Percentiles rank a stretch among this genome's conserved stretches.
Evolutionary conservation across 129 eudicot genomes (phyloP).

Genomic region (Lactuca saligna): DNA sequence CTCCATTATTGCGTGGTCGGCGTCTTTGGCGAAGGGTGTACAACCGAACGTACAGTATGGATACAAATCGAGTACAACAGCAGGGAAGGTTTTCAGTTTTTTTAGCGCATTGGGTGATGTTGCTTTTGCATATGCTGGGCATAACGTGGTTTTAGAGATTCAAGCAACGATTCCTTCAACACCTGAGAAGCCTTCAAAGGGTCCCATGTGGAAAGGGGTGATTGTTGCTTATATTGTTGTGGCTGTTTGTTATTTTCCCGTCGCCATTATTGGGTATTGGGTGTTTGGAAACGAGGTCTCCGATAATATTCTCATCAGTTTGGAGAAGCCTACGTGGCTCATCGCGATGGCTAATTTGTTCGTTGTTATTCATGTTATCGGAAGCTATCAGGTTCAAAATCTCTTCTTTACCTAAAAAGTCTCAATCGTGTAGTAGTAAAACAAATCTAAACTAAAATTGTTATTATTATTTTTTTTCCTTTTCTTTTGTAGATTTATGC

Average conservation of each 20-base stretch:
- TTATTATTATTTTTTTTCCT: not conserved
- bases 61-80: constrained; percentile 26
- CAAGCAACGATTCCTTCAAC: constrained; percentile 40
- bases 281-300: constrained; percentile 33
- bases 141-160: constrained; percentile 49
- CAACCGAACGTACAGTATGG: constrained; percentile 48
- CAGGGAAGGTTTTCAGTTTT: constrained; percentile 42
- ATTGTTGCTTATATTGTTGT: constrained; percentile 32
- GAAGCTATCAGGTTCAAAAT: constrained; percentile 27
- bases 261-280: constrained; percentile 33
- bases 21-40: constrained; percentile 43
- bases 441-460: not conserved
- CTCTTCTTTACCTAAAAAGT: not conserved
- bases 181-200: constrained; percentile 34
- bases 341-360: constrained; percentile 36
- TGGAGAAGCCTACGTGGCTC: constrained; percentile 33
- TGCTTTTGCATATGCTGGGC: constrained; percentile 63
- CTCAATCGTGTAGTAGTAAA: not conserved
- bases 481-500: constrained; percentile 52
- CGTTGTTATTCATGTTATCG: constrained; percentile 30
- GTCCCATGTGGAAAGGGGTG: constrained; percentile 43
- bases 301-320: constrained; percentile 34
- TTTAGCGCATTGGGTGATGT: constrained; percentile 60
- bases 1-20: constrained; percentile 55
- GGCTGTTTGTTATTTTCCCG: constrained; percentile 35